Evolutionary conservation across 106 monocot species (phyloP), one percentile per base, ranked within the genome.

Genomic region (Alisma plantagoaquatica): DNA sequence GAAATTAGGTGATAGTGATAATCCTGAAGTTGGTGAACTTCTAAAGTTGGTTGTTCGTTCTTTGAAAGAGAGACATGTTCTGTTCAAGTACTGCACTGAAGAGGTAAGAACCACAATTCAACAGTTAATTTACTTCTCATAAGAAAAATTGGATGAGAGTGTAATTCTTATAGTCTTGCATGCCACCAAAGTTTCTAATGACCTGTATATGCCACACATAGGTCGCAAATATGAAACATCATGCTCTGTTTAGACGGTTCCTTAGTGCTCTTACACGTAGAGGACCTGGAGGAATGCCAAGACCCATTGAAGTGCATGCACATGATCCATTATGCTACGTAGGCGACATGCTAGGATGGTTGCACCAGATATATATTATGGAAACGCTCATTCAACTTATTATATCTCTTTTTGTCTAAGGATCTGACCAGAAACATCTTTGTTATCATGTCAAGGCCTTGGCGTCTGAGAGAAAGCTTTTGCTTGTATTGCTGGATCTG

Each of bases 231-330:
- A 98, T 98, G 96, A 79, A 89, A 48, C 96, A 98, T 60, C 81
- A 98, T 79, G 89, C 98, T 57, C 64, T 98, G 29, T 98, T 98
- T 60, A 85, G 98, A 72, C 72, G 98, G 38, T 98, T 98, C 61
- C 78, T 98, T 61, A 98, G 78, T 67, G 98, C 98, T 71, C 79
- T 98, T 51, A 98, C 89, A 44, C 68, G 98, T 73, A 90, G 98
- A 41, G 98, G 98, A 45, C 90, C 98, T 54, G 98, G 98, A 70
- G 90, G 98, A 18, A 29, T 90, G 2, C 98, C 98, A 61, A 72
- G 85, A 68, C 98, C 98, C 30, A 98, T 90, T 67, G 98, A 98
- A 90, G 98, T 98, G 62, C 98, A 98, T 79, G 98, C 98, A 44
- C 90, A 98, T 85, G 98, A 98, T 46, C 98, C 90, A 56, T 61